These are phyloP conservation scores for Phycomyces blakesleeanus DNA, from an alignment of 192 early-diverging fungal species.

Conservation along the genomic window DNA sequence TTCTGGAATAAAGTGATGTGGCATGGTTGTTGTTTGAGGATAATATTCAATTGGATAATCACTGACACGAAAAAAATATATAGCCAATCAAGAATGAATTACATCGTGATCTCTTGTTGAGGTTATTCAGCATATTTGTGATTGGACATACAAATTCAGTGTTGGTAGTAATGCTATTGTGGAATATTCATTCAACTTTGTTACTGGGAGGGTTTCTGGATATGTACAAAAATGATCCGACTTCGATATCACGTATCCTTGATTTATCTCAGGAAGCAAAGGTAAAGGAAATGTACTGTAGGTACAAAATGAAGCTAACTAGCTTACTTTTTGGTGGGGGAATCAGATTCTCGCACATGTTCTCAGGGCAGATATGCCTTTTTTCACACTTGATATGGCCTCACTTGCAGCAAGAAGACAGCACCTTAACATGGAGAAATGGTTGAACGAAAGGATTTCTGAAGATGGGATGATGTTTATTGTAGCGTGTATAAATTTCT, in stretches of 20 bases:
- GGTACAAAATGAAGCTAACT: background rate
- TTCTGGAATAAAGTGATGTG: background rate
- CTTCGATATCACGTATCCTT: constrained; percentile 30
- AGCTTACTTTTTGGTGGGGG: background rate
- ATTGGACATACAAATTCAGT: constrained; percentile 33
- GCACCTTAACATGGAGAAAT: constrained; percentile 80
- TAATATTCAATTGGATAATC: background rate
- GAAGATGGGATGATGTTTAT: constrained; percentile 60
- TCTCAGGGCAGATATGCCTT: constrained; percentile 59
- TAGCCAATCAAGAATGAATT: constrained; percentile 20
- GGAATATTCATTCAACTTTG: constrained; percentile 39
- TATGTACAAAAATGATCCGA: constrained; percentile 26
- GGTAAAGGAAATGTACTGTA: constrained; percentile 10
- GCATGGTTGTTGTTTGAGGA: too few species aligned
- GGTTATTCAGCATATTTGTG: constrained; percentile 29
- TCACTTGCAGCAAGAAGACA: constrained; percentile 73
- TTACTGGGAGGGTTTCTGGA: constrained; percentile 28
- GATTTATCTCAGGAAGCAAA: constrained; percentile 35
- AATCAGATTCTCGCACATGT: constrained; percentile 67
- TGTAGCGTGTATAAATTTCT: constrained; percentile 71
- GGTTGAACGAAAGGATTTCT: constrained; percentile 65
- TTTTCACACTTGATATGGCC: constrained; percentile 76
- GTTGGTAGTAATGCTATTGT: constrained; percentile 66
- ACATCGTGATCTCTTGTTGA: constrained; percentile 17
- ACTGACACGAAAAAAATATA: background rate